Evolutionary conservation across 371 early-diverging fungal species (phyloP).

Genomic region (Mucor racemosus): DNA sequence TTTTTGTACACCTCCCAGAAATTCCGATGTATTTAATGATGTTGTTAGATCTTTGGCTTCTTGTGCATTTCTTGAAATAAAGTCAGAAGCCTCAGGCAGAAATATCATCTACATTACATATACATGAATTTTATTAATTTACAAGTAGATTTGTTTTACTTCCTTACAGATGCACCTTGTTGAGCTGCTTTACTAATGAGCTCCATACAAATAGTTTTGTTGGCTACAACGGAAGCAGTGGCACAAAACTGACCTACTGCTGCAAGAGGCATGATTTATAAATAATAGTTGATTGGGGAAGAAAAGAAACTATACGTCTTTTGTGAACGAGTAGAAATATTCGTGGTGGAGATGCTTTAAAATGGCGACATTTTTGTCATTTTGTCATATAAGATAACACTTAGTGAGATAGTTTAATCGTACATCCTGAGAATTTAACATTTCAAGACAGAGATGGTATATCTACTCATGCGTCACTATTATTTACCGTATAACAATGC

Average conservation of each 20-base stretch:
- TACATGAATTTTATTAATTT: background rate
- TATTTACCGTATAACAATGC: no score
- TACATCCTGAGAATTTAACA: background rate
- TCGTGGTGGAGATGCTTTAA: background rate
- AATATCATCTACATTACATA: conserved; percentile 65
- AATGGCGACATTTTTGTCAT: background rate
- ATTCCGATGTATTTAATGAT: conserved; percentile 46
- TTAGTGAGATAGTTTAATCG: no score
- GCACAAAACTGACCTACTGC: conserved; percentile 74
- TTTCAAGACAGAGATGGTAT: background rate
- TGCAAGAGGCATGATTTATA: conserved; percentile 16
- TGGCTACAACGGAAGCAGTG: conserved; percentile 50
- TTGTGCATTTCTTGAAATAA: conserved; percentile 62
- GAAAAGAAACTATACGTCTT: background rate
- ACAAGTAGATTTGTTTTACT: background rate
- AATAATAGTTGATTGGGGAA: background rate
- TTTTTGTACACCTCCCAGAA: conserved; percentile 61
- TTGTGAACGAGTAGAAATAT: background rate
- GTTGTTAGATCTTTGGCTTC: conserved; percentile 58
- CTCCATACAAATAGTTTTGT: conserved; percentile 53
- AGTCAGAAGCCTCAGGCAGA: conserved; percentile 87
- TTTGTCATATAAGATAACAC: no score
- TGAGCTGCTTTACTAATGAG: conserved; percentile 61
- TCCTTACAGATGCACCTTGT: conserved; percentile 55
- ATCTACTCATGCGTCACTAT: no score